Conservation (phyloP, 768 basidiomycete genomes). For the Paxillus rubicundulus region DNA sequence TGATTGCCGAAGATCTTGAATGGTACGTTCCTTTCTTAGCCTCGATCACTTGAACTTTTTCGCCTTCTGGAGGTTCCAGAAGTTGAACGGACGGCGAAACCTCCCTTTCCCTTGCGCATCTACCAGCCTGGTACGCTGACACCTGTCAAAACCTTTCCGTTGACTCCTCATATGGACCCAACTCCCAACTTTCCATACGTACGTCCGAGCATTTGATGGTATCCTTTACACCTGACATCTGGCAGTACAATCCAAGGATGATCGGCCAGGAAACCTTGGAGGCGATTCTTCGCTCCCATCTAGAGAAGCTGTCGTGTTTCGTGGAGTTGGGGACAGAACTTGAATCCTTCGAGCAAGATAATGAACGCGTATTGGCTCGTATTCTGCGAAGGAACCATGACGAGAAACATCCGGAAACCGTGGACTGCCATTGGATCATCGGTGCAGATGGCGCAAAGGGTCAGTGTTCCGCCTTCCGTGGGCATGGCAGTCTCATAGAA, state of each 20-base stretch:
- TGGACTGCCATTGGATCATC: conserved; percentile 27
- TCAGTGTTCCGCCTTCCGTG: not conserved
- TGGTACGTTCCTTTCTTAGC: conserved; percentile 21
- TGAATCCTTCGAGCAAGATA: conserved; percentile 30
- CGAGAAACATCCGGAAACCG: conserved; percentile 17
- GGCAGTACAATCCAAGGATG: not conserved
- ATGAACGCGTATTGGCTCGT: conserved; percentile 28
- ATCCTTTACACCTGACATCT: not conserved
- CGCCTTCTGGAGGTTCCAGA: conserved; percentile 37
- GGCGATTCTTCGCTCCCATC: conserved; percentile 30
- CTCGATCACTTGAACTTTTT: conserved; percentile 43
- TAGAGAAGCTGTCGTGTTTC: conserved; percentile 19
- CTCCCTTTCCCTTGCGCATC: conserved; percentile 27
- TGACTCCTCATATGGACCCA: conserved; percentile 1
- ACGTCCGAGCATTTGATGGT: not conserved
- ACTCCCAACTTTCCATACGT: conserved; percentile 10
- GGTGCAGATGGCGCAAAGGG: conserved; percentile 40
- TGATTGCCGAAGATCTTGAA: not conserved
- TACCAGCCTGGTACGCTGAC: conserved; percentile 25
- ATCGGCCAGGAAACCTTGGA: conserved; percentile 29
- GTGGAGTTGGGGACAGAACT: conserved; percentile 39
- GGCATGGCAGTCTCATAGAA: too few relatives aligned
- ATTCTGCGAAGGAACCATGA: conserved; percentile 19
- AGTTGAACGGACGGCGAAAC: conserved; percentile 30
- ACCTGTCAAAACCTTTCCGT: not conserved